These are phyloP conservation scores for Carex kokanica DNA, from an alignment of 176 grass and related monocot genomes.

Conservation along the genomic window DNA sequence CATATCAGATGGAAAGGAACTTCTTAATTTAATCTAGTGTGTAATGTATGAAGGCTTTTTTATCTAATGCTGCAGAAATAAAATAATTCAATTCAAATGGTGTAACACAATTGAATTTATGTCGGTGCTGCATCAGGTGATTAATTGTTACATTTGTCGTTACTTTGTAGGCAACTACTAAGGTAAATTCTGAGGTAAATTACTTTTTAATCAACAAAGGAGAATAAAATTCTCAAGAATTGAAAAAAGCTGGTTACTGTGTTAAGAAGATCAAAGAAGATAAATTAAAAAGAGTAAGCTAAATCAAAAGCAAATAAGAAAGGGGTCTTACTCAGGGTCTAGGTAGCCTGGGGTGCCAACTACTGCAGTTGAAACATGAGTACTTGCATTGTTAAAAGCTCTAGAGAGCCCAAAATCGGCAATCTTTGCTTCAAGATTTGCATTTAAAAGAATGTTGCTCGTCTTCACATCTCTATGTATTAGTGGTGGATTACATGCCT, in stretches of 20 bases:
- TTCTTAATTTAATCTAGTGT: too few relatives aligned
- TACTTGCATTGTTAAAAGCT: too few relatives aligned
- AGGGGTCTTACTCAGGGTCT: constrained; percentile 39
- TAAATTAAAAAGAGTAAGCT: neutral
- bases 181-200: neutral
- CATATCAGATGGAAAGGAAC: neutral
- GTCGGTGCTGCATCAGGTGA: neutral
- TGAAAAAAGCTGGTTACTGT: neutral
- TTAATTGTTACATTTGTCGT: neutral
- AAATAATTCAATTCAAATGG: neutral
- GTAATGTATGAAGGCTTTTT: too few relatives aligned
- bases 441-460: too few relatives aligned
- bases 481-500: too few relatives aligned
- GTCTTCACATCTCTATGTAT: too few relatives aligned
- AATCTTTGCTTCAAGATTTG: too few relatives aligned
- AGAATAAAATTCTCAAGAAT: neutral
- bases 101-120: neutral
- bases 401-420: too few relatives aligned
- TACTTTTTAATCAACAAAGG: neutral
- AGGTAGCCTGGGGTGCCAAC: too few relatives aligned
- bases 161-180: neutral
- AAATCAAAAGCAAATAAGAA: neutral
- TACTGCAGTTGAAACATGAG: too few relatives aligned
- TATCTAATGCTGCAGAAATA: neutral
- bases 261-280: neutral